A percentile compares a stretch with the other conserved stretches of the same genome.
Evolutionary conservation across 2,329 filamentous ascomycete species (phyloP).

Genomic region (Aspergillus calidoustus): DNA sequence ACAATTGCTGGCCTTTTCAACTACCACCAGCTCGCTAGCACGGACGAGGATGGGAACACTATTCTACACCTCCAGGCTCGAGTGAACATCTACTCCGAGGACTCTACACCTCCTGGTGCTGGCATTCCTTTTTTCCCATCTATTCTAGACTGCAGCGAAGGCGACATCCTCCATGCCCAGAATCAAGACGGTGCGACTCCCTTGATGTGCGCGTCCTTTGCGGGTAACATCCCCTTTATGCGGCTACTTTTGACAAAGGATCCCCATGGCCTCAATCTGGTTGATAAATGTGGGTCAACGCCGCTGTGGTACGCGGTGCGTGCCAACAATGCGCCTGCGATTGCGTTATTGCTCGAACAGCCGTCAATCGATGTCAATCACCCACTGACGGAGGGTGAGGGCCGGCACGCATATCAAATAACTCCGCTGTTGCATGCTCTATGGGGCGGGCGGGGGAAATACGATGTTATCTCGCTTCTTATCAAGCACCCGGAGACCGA

Average conservation of each 20-base stretch:
- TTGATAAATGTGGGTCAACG: not conserved
- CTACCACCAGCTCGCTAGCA: not conserved
- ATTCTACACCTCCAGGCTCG: slow-evolving; percentile 3
- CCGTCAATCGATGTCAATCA: not conserved
- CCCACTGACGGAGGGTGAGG: not conserved
- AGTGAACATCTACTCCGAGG: not conserved
- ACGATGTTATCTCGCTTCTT: not conserved
- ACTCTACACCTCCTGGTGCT: not conserved
- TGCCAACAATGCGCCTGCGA: not conserved
- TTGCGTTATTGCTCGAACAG: not conserved
- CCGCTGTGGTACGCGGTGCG: not conserved
- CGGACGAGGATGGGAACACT: not conserved
- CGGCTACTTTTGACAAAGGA: not conserved
- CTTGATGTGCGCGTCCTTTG: not conserved
- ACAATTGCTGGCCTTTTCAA: slow-evolving; percentile 1
- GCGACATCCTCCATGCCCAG: not conserved
- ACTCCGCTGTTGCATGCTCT: not conserved
- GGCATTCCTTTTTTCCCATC: not conserved
- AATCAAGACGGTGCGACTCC: not conserved
- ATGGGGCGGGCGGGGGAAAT: not conserved
- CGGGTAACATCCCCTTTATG: not conserved
- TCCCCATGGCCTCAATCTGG: not conserved
- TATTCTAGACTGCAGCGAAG: not conserved
- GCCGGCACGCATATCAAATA: not conserved
- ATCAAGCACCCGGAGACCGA: slow-evolving; percentile 1